A percentile compares a stretch with the other conserved stretches of the same genome.
These are phyloP conservation scores for Cystobasidium ongulense DNA, from an alignment of 768 basidiomycete species.

Conservation along the genomic window DNA sequence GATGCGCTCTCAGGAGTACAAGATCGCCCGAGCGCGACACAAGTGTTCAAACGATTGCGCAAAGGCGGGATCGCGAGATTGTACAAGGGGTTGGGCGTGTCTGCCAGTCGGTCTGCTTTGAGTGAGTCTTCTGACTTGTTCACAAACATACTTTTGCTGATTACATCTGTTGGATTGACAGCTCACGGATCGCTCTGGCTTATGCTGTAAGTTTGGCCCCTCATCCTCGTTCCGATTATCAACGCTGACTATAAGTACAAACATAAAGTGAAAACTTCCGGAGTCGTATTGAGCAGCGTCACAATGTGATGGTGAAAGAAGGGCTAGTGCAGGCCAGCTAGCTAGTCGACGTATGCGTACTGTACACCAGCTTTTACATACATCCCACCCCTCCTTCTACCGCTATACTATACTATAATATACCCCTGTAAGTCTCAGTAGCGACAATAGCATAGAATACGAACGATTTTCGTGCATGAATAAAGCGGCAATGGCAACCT, in stretches of 20 bases:
- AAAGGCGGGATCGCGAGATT: conserved; percentile 69
- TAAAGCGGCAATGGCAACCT: too few species aligned
- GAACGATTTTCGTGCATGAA: neutral
- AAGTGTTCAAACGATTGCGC: conserved; percentile 47
- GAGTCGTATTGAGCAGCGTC: neutral
- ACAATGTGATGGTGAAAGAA: neutral
- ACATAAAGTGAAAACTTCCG: conserved; percentile 1
- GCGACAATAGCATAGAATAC: neutral
- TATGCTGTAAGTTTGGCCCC: neutral
- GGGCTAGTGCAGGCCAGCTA: neutral
- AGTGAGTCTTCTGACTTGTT: neutral
- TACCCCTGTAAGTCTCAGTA: too few species aligned
- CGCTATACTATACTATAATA: too few species aligned
- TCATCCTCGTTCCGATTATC: neutral
- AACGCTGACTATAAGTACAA: neutral
- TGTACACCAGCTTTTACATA: neutral
- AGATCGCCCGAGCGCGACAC: conserved; percentile 25
- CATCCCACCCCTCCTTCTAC: too few species aligned
- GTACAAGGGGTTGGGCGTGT: conserved; percentile 89
- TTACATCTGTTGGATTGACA: neutral
- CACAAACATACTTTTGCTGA: neutral
- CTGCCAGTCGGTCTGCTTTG: conserved; percentile 58
- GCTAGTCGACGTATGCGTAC: neutral
- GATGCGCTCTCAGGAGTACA: conserved; percentile 37
- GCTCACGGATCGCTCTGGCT: conserved; percentile 15